These are phyloP conservation scores for Geranomyces michiganensis DNA, from an alignment of 192 early-diverging fungal species.

Conservation along the genomic window DNA sequence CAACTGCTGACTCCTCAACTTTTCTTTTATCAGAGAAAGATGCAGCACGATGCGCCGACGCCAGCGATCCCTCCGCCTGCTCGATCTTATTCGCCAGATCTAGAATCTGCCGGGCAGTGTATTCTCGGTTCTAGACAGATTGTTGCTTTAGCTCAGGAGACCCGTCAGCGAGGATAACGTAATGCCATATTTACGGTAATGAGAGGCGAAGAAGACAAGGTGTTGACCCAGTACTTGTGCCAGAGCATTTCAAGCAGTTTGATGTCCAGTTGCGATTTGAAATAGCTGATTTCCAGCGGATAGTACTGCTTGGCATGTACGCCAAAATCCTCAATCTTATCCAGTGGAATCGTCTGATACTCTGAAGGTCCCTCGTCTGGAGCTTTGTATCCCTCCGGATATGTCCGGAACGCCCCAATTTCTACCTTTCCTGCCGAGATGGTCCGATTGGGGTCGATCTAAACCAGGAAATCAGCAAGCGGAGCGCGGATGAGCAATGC, in stretches of 20 bases:
- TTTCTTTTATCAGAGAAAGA: conserved; percentile 56
- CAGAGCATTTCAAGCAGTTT: conserved; percentile 88
- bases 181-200: conserved; percentile 75
- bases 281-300: conserved; percentile 85
- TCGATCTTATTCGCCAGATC: conserved; percentile 86
- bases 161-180: neutral
- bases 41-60: conserved; percentile 36
- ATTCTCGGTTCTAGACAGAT: conserved; percentile 73
- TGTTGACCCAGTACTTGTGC: conserved; percentile 99
- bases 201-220: conserved; percentile 88
- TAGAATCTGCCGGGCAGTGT: conserved; percentile 72
- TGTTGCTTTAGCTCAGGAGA: neutral
- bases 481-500: neutral
- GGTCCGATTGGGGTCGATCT: conserved; percentile 97
- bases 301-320: conserved; percentile 93
- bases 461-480: neutral
- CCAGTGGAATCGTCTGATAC: conserved; percentile 89
- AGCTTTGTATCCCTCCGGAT: conserved; percentile 82
- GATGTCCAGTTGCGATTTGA: conserved; percentile 88
- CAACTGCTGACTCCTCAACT: conserved; percentile 63
- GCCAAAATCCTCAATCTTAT: conserved; percentile 98
- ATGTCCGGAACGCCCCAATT: conserved; percentile 98
- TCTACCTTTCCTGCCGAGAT: conserved; percentile 96
- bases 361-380: conserved; percentile 74
- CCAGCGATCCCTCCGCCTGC: conserved; percentile 64